These are phyloP conservation scores for Pseudevernia furfuracea DNA, from an alignment of 495 filamentous ascomycete species.

Conservation along the genomic window DNA sequence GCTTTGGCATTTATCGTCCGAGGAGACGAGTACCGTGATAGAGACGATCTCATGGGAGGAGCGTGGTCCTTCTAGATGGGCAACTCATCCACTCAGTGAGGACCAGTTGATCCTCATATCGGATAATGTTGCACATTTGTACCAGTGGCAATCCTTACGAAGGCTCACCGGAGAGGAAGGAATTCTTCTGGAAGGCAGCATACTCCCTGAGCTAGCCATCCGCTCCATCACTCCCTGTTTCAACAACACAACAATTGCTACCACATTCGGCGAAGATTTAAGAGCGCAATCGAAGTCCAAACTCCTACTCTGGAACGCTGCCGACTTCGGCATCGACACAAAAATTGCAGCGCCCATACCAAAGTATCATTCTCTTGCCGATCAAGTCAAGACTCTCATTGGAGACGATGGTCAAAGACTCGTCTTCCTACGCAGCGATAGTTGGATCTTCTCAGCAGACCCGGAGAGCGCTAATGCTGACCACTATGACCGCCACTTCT, in stretches of 20 bases:
- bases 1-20: slow-evolving; percentile 9
- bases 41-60: neutral
- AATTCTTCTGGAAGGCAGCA: slow-evolving; percentile 15
- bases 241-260: slow-evolving; percentile 15
- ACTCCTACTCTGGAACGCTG: slow-evolving; percentile 20
- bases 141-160: slow-evolving; percentile 22
- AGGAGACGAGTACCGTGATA: neutral
- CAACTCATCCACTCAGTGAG: slow-evolving; percentile 8
- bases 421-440: slow-evolving; percentile 21
- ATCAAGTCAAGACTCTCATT: slow-evolving; percentile 21
- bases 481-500: slow-evolving; percentile 22
- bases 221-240: slow-evolving; percentile 19
- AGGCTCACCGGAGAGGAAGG: slow-evolving; percentile 7
- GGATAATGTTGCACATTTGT: slow-evolving; percentile 17
- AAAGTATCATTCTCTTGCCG: slow-evolving; percentile 14
- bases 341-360: slow-evolving; percentile 11
- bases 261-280: slow-evolving; percentile 14
- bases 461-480: neutral
- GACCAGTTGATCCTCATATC: slow-evolving; percentile 20
- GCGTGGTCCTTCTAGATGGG: slow-evolving; percentile 13
- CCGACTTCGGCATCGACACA: slow-evolving; percentile 14
- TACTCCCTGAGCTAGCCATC: slow-evolving; percentile 24
- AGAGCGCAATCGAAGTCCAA: slow-evolving; percentile 15
- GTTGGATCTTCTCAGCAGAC: slow-evolving; percentile 24
- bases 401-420: slow-evolving; percentile 19